Evolutionary conservation across 306 rosid species (phyloP), one percentile per base, ranked within the genome.

Genomic region (Corylus avellana): DNA sequence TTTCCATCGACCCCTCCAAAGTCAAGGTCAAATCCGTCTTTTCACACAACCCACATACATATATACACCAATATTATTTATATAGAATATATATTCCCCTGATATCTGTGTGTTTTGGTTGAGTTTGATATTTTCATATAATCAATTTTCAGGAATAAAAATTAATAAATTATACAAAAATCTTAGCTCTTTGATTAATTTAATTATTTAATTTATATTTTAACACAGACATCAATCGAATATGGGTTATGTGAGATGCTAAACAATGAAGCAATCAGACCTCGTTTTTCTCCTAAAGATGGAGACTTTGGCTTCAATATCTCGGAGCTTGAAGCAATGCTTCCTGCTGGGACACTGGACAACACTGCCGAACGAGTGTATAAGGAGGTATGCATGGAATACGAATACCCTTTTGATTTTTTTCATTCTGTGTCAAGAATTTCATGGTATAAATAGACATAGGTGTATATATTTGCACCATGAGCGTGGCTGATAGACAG

Each of bases 161-260:
- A 29, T 29, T 29, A 1, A 29, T 29, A 29, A 29, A 29, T 29
- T 29, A 29, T 29, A 29, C 32, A 29, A 29, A 29, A 29, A 29
- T 29, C 32, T 29, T 29, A 29, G 32, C 35, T 32, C 35, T 32
- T 32, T 1, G 35, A 32, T 39, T 39, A 39, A 39, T 39, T 39
- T 39, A 39, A 39, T 39, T 5, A 39, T 39, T 39, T 39, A 3
- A 39, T 39, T 39, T 39, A 4, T 39, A 4, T 39, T 39, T 5
- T 39, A 39, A 5, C 7, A 5, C 84, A 91, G 97, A 92, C 83
- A 55, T 85, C 97, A 76, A 89, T 95, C 58, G 99, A 95, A 85
- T 86, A 84, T 81, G 99, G 99, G 12, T 79, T 95, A 47, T 91
- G 98, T 76, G 99, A 91, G 85, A 89, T 93, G 97, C 85, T 95